Conservation (phyloP, 441 rosid species). For the Eutrema salsugineum region DNA sequence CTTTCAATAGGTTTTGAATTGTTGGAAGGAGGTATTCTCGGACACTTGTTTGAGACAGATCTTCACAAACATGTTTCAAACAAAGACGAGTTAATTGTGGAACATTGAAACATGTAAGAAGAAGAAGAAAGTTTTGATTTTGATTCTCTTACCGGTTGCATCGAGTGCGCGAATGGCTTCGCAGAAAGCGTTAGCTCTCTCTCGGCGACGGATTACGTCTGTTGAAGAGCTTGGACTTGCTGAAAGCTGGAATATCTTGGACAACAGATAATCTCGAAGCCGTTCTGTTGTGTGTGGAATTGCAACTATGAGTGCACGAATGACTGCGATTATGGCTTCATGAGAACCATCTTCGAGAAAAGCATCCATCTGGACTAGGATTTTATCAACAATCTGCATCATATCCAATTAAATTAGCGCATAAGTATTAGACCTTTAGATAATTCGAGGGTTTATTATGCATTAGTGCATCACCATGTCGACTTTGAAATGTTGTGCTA, state of each 20-base stretch:
- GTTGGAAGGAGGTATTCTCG: slow-evolving; percentile 80
- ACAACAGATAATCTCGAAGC: slow-evolving; percentile 88
- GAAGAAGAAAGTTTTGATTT: slow-evolving; percentile 14
- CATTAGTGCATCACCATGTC: slow-evolving; percentile 55
- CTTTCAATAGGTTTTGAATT: slow-evolving; percentile 81
- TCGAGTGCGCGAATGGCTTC: slow-evolving; percentile 96
- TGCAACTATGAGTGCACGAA: slow-evolving; percentile 83
- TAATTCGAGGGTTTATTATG: background rate
- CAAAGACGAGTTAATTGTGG: background rate
- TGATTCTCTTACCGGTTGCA: slow-evolving; percentile 66
- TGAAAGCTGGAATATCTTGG: slow-evolving; percentile 89
- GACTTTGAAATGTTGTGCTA: slow-evolving; percentile 91
- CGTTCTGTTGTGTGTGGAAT: slow-evolving; percentile 92
- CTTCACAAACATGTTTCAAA: slow-evolving; percentile 37
- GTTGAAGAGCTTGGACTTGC: slow-evolving; percentile 55
- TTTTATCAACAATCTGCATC: slow-evolving; percentile 93
- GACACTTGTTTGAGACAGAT: slow-evolving; percentile 63
- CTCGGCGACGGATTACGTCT: slow-evolving; percentile 71
- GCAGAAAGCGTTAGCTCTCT: slow-evolving; percentile 91
- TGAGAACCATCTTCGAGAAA: slow-evolving; percentile 99
- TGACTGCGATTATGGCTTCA: slow-evolving; percentile 90
- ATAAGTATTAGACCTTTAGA: background rate
- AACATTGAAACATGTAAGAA: slow-evolving; percentile 3
- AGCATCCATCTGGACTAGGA: slow-evolving; percentile 99
- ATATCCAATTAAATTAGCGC: slow-evolving; percentile 15